Percentiles rank a stretch among this genome's conserved stretches.
Conservation (phyloP, 257 asterid genomes). For the Forsythia suspensa region DNA sequence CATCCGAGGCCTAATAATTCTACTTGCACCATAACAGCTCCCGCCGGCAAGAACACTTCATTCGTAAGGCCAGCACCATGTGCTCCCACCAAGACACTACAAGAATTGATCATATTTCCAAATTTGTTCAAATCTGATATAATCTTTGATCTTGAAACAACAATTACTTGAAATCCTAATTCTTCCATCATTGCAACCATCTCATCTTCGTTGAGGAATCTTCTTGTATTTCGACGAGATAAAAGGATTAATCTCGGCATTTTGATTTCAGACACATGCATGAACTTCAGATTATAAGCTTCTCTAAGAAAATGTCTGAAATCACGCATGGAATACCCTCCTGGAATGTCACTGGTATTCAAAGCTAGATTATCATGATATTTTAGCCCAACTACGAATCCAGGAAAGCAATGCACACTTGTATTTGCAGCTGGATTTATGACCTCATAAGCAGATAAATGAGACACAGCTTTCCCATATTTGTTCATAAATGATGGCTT, state of each 20-base stretch:
- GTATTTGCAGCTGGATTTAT: slow-evolving; percentile 40
- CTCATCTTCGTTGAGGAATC: slow-evolving; percentile 34
- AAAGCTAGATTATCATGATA: slow-evolving; percentile 43
- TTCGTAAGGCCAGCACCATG: slow-evolving; percentile 70
- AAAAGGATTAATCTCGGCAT: slow-evolving; percentile 46
- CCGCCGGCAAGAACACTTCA: slow-evolving; percentile 46
- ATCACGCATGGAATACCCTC: slow-evolving; percentile 15
- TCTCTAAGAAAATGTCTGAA: slow-evolving; percentile 15
- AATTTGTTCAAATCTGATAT: slow-evolving; percentile 45
- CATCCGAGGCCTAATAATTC: slow-evolving; percentile 53
- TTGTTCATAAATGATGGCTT: slow-evolving; percentile 45
- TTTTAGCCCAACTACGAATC: slow-evolving; percentile 47
- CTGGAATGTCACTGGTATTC: slow-evolving; percentile 16
- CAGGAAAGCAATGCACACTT: slow-evolving; percentile 55
- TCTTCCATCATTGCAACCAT: slow-evolving; percentile 37
- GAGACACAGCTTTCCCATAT: slow-evolving; percentile 40
- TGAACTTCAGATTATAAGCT: slow-evolving; percentile 5
- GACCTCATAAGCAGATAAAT: slow-evolving; percentile 36
- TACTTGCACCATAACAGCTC: slow-evolving; percentile 48
- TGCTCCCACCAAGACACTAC: slow-evolving; percentile 58
- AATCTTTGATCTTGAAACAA: slow-evolving; percentile 32
- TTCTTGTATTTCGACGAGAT: slow-evolving; percentile 48
- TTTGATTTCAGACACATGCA: slow-evolving; percentile 9
- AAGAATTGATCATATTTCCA: slow-evolving; percentile 40
- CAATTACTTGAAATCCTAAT: slow-evolving; percentile 43